These are phyloP conservation scores for Mortierella antarctica DNA, from an alignment of 192 early-diverging fungal genomes.

Conservation along the genomic window DNA sequence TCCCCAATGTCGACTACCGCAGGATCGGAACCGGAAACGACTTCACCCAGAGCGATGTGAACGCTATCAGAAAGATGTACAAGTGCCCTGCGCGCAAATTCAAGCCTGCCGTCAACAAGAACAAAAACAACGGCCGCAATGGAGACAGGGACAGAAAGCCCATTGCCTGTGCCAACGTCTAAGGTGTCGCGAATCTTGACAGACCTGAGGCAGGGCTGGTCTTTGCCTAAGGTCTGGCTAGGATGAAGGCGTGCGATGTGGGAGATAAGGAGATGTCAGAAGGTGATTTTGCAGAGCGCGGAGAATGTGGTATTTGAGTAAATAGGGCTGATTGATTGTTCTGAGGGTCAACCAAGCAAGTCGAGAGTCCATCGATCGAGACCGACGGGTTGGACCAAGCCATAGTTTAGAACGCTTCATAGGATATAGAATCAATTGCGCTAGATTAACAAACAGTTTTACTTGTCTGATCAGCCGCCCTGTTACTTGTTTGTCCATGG, in stretches of 20 bases:
- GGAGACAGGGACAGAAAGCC: slow-evolving; percentile 7
- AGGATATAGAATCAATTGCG: too few species aligned
- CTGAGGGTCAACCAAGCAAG: too few species aligned
- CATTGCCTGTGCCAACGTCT: slow-evolving; percentile 25
- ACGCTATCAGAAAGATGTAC: slow-evolving; percentile 24
- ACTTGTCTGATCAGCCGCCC: too few species aligned
- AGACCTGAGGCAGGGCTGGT: slow-evolving; percentile 11
- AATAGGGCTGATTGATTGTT: too few species aligned
- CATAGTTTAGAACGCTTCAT: too few species aligned
- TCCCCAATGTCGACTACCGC: slow-evolving; percentile 19
- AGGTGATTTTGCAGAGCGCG: slow-evolving; percentile 3
- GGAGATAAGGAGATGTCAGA: slow-evolving; percentile 15
- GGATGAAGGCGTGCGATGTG: slow-evolving; percentile 10
- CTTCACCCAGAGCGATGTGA: slow-evolving; percentile 26
- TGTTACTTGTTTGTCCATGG: too few species aligned
- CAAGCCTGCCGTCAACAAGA: background rate
- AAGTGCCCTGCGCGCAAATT: slow-evolving; percentile 22
- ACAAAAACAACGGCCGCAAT: slow-evolving; percentile 28
- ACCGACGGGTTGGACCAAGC: too few species aligned
- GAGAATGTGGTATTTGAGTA: slow-evolving; percentile 3
- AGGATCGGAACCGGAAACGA: slow-evolving; percentile 26
- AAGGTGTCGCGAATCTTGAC: background rate
- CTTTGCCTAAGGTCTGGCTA: slow-evolving; percentile 10
- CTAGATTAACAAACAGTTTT: too few species aligned
- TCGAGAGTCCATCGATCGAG: too few species aligned